Evolutionary conservation across 257 asterid species (phyloP).

Genomic region (Eustoma russellianum): DNA sequence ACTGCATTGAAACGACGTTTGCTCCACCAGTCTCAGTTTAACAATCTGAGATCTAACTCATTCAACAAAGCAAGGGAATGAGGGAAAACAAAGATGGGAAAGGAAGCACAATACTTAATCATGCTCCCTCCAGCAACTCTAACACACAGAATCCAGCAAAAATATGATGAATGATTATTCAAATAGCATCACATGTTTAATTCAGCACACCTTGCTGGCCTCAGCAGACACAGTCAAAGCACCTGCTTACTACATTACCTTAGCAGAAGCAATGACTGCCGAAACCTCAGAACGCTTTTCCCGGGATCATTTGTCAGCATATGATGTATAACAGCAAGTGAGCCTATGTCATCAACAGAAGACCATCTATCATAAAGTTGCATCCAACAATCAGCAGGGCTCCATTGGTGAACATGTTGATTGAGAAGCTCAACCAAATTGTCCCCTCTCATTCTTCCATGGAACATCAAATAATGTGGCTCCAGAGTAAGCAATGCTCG

Average conservation of each 20-base stretch:
- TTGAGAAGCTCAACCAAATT: constrained; percentile 34
- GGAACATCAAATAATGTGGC: constrained; percentile 37
- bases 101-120: not conserved
- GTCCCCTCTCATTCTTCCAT: constrained; percentile 38
- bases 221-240: not conserved
- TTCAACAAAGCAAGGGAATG: too few relatives aligned
- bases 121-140: not conserved
- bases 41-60: too few relatives aligned
- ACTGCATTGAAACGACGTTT: too few relatives aligned
- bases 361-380: constrained; percentile 44
- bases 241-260: constrained; percentile 16
- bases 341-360: constrained; percentile 45
- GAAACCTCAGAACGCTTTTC: constrained; percentile 32
- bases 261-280: constrained; percentile 42
- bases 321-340: constrained; percentile 38
- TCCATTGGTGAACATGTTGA: constrained; percentile 29
- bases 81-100: not conserved
- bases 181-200: too few relatives aligned
- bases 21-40: too few relatives aligned
- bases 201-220: not conserved
- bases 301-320: constrained; percentile 37
- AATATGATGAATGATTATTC: not conserved
- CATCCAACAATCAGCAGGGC: constrained; percentile 54
- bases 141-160: not conserved
- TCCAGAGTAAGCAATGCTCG: constrained; percentile 40